These are phyloP conservation scores for Xylariomycetidae sp. DNA, from an alignment of 2,329 filamentous ascomycete species.

Conservation along the genomic window DNA sequence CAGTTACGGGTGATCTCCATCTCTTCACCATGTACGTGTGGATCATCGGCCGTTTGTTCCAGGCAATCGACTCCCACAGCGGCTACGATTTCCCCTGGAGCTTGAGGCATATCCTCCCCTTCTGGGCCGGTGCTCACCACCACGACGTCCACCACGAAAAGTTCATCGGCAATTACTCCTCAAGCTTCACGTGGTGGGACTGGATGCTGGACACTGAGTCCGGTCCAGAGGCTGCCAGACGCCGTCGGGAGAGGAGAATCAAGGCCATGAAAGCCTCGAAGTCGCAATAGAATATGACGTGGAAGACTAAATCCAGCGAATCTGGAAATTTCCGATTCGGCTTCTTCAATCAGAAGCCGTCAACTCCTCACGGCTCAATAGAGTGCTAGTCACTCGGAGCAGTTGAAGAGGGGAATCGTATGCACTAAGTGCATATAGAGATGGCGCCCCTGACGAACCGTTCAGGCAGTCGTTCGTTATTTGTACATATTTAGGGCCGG, in stretches of 20 bases:
- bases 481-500: neutral
- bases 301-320: too few species aligned
- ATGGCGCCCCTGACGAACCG: too few species aligned
- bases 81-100: slow-evolving; percentile 99
- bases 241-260: slow-evolving; percentile 73
- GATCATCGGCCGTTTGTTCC: slow-evolving; percentile 90
- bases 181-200: slow-evolving; percentile 99
- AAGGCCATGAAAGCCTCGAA: slow-evolving; percentile 63
- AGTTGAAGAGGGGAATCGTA: too few species aligned
- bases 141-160: slow-evolving; percentile 97
- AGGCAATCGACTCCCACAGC: slow-evolving; percentile 95
- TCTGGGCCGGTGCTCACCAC: slow-evolving; percentile 97
- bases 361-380: too few species aligned
- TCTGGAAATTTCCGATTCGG: too few species aligned
- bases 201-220: slow-evolving; percentile 90
- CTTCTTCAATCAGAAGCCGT: too few species aligned
- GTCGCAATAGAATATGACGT: slow-evolving; percentile 49
- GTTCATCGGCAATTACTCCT: slow-evolving; percentile 97
- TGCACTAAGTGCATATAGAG: too few species aligned
- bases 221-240: slow-evolving; percentile 79
- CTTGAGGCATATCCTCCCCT: slow-evolving; percentile 88
- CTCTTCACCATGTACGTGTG: slow-evolving; percentile 97
- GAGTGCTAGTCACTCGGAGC: too few species aligned
- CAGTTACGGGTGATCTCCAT: slow-evolving; percentile 80
- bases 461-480: neutral